A percentile compares a stretch with the other conserved stretches of the same genome.
Conservation (phyloP, 2,329 filamentous ascomycete genomes). For the Tetracladium maxilliforme region DNA sequence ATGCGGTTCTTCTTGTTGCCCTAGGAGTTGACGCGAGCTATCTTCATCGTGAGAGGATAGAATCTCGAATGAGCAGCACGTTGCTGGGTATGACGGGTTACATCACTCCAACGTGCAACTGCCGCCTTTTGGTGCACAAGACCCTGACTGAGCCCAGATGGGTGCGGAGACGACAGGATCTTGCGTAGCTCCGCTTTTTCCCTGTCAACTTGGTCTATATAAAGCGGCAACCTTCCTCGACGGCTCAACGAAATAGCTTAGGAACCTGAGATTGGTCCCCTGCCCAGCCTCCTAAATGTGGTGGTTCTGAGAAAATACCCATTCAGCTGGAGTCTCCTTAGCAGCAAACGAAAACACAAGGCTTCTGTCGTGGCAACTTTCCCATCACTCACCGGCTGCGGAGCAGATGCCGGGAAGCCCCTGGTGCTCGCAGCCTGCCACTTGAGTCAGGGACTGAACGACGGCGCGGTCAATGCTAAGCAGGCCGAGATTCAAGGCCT, state of each 20-base stretch:
- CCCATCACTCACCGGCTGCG: slow-evolving; percentile 12
- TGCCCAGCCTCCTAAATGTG: slow-evolving; percentile 45
- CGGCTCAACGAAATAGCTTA: slow-evolving; percentile 38
- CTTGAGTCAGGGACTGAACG: slow-evolving; percentile 43
- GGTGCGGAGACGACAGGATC: too few species aligned
- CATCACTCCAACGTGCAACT: too few species aligned
- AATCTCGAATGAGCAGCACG: too few species aligned
- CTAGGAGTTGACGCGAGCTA: too few species aligned
- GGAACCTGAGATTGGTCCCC: slow-evolving; percentile 33
- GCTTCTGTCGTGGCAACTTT: slow-evolving; percentile 35
- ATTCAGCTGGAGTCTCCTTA: slow-evolving; percentile 39
- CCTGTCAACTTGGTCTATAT: too few species aligned
- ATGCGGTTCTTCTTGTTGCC: too few species aligned
- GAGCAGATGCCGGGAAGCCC: slow-evolving; percentile 15
- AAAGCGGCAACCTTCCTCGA: too few species aligned
- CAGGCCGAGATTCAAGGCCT: slow-evolving; percentile 37
- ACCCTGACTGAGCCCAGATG: too few species aligned
- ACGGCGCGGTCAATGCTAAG: slow-evolving; percentile 41
- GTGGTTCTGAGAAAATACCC: slow-evolving; percentile 40
- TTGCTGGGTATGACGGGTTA: too few species aligned
- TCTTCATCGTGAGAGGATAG: too few species aligned
- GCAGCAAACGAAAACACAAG: slow-evolving; percentile 40
- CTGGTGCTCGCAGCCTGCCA: slow-evolving; percentile 42
- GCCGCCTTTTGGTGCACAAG: too few species aligned
- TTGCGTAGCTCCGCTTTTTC: too few species aligned